phyloP scores from a whole-genome alignment of 2,329 filamentous ascomycete genomes.

The Colletotrichum cereale region DNA sequence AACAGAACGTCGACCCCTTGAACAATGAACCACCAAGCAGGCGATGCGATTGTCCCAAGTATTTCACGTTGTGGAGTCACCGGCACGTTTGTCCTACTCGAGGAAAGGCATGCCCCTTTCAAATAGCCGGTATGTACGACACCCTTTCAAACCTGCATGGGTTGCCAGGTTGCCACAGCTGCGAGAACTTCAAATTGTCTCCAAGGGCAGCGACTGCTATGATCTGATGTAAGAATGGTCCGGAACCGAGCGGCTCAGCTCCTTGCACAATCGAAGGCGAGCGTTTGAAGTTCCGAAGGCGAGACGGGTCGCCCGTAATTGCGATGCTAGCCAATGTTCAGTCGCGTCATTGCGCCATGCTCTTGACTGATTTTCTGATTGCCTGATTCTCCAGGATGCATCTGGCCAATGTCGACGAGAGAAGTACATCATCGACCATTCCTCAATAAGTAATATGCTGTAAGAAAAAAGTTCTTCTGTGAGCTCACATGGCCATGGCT shows the following conservation, averaged over 20 bases:
- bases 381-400: conserved; percentile 1
- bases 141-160: not conserved
- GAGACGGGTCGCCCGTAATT: not conserved
- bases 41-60: not conserved
- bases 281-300: not conserved
- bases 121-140: not conserved
- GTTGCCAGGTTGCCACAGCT: not conserved
- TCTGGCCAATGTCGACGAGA: conserved; percentile 10
- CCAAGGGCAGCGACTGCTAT: too few species aligned
- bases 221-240: not conserved
- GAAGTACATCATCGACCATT: conserved; percentile 25
- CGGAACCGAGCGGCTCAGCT: not conserved
- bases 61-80: not conserved
- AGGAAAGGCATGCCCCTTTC: not conserved
- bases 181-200: not conserved
- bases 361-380: not conserved
- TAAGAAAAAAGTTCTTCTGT: conserved; percentile 13
- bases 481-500: conserved; percentile 29
- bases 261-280: too few species aligned
- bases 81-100: not conserved
- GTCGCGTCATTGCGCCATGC: not conserved
- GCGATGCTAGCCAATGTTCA: not conserved
- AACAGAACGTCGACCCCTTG: conserved; percentile 15
- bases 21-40: not conserved
- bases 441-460: not conserved